Conservation (phyloP, 495 filamentous ascomycete species). For the Penicillium robsamsonii region DNA sequence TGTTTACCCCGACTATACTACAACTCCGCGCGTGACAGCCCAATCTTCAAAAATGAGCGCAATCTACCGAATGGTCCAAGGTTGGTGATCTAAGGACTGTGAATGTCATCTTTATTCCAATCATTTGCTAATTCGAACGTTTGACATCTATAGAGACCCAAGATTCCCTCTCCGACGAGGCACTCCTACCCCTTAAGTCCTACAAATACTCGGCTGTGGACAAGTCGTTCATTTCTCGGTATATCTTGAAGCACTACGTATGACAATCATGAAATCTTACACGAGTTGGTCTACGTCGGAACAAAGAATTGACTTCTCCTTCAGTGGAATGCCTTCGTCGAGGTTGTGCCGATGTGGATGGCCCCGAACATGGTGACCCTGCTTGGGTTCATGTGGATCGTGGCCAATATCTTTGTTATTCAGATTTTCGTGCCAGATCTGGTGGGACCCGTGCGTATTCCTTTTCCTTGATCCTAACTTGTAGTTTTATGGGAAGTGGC, state of each 20-base stretch:
- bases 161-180: slow-evolving; percentile 66
- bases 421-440: slow-evolving; percentile 87
- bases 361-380: slow-evolving; percentile 98
- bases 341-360: slow-evolving; percentile 89
- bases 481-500: slow-evolving; percentile 9
- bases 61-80: slow-evolving; percentile 45
- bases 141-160: slow-evolving; percentile 42
- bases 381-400: slow-evolving; percentile 89
- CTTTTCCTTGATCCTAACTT: not conserved
- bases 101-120: not conserved
- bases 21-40: slow-evolving; percentile 19
- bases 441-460: slow-evolving; percentile 71
- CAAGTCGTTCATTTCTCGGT: slow-evolving; percentile 90
- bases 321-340: slow-evolving; percentile 96
- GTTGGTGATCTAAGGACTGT: slow-evolving; percentile 21
- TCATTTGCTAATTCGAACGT: slow-evolving; percentile 18
- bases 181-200: slow-evolving; percentile 77
- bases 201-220: slow-evolving; percentile 98
- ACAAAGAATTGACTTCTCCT: slow-evolving; percentile 11
- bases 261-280: slow-evolving; percentile 28
- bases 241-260: slow-evolving; percentile 95
- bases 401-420: slow-evolving; percentile 78
- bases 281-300: not conserved
- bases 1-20: slow-evolving; percentile 11
- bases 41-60: slow-evolving; percentile 33